Conservation (phyloP, 2,329 filamentous ascomycete species). For the Diplodia seriata region DNA sequence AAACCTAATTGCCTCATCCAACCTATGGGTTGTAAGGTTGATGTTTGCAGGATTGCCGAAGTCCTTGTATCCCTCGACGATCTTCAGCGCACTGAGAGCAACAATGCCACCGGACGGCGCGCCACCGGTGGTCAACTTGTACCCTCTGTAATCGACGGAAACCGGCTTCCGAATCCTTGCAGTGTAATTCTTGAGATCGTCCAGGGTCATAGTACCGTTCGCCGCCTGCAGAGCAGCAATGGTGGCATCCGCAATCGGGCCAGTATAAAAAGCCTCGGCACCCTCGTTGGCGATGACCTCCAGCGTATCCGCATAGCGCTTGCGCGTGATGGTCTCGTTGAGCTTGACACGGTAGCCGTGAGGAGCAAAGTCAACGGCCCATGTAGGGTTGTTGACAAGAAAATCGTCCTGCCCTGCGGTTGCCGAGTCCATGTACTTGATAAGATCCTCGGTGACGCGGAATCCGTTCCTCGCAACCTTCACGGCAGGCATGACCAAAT, state of each 20-base stretch:
- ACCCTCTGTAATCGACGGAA: conserved; percentile 64
- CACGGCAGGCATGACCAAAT: conserved; percentile 76
- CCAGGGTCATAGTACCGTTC: conserved; percentile 85
- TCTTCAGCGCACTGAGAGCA: conserved; percentile 78
- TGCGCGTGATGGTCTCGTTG: conserved; percentile 80
- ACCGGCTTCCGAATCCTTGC: conserved; percentile 69
- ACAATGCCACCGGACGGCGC: conserved; percentile 82
- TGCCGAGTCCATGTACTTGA: conserved; percentile 72
- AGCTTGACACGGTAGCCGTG: conserved; percentile 74
- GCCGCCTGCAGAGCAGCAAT: conserved; percentile 70
- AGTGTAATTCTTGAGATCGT: conserved; percentile 77
- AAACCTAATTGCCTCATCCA: conserved; percentile 89
- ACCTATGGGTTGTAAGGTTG: conserved; percentile 78
- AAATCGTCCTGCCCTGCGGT: conserved; percentile 65
- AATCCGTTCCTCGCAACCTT: conserved; percentile 68
- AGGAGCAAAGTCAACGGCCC: conserved; percentile 88
- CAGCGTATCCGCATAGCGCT: conserved; percentile 80
- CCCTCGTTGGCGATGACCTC: conserved; percentile 78
- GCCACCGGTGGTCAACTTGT: conserved; percentile 71
- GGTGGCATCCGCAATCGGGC: conserved; percentile 74
- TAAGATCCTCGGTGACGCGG: conserved; percentile 72
- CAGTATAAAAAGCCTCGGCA: conserved; percentile 75
- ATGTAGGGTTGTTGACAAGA: conserved; percentile 74
- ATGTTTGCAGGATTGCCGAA: conserved; percentile 64
- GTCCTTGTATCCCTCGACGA: conserved; percentile 75